Evolutionary conservation across 768 basidiomycete species (phyloP).

Genomic region (Asterophora parasitica): DNA sequence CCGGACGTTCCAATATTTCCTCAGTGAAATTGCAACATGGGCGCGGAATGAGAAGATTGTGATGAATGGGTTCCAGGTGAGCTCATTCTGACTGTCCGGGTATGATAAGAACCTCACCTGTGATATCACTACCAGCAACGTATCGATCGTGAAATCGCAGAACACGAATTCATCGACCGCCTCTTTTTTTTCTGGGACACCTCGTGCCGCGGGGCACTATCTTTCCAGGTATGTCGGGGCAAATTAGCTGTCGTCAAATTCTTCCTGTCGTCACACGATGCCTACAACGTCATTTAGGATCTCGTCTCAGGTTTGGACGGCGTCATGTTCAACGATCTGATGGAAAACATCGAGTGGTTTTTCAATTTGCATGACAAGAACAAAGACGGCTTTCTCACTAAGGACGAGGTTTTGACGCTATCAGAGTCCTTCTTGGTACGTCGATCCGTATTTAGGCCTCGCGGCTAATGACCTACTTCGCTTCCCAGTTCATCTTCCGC

Average conservation of each 20-base stretch:
- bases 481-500: constrained; percentile 88
- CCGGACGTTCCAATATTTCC: constrained; percentile 80
- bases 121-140: constrained; percentile 55
- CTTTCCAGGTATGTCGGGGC: constrained; percentile 66
- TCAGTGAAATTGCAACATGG: constrained; percentile 94
- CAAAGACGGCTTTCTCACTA: constrained; percentile 91
- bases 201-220: constrained; percentile 74
- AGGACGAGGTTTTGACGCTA: constrained; percentile 92
- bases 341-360: constrained; percentile 99
- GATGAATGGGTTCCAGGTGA: constrained; percentile 84
- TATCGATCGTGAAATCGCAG: constrained; percentile 83
- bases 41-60: constrained; percentile 92
- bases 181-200: constrained; percentile 95
- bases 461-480: constrained; percentile 2
- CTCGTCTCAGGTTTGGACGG: constrained; percentile 84
- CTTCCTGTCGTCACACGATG: background rate
- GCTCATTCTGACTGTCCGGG: constrained; percentile 4
- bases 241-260: background rate
- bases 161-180: constrained; percentile 92
- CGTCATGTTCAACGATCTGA: constrained; percentile 93
- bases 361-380: constrained; percentile 95
- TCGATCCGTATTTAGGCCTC: constrained; percentile 3
- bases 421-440: constrained; percentile 90
- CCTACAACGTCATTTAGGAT: constrained; percentile 48
- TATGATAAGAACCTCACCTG: background rate